These are phyloP conservation scores for Helicostylum pulchrum DNA, from an alignment of 192 early-diverging fungal genomes.

Conservation along the genomic window DNA sequence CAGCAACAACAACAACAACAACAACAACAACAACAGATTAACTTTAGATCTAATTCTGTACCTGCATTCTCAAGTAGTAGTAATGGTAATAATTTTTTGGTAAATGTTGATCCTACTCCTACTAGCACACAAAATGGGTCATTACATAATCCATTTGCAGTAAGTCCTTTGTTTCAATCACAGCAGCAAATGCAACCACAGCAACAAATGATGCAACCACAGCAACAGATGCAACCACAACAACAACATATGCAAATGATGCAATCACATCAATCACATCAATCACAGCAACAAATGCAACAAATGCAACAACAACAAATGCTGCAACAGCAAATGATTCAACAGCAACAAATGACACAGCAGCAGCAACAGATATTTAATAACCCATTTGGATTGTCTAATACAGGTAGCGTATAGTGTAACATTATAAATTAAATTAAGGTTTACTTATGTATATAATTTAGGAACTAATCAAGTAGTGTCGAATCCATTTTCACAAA, in stretches of 20 bases:
- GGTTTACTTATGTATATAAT: background rate
- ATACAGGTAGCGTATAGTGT: background rate
- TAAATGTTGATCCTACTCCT: constrained; percentile 2
- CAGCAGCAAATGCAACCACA: constrained; percentile 29
- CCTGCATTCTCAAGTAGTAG: background rate
- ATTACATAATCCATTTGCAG: constrained; percentile 13
- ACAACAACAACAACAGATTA: constrained; percentile 10
- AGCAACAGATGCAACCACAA: constrained; percentile 31
- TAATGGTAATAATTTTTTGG: constrained; percentile 7
- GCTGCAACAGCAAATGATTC: background rate
- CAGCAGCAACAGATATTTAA: too few relatives aligned
- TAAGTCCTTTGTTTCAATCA: background rate
- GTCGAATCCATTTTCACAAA: background rate
- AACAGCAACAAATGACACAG: background rate
- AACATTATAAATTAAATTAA: background rate
- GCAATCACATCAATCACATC: constrained; percentile 21
- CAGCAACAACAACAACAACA: constrained; percentile 4
- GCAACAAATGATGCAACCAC: constrained; percentile 35
- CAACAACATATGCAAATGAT: constrained; percentile 32
- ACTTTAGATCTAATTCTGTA: background rate
- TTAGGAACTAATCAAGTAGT: background rate
- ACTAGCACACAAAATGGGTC: background rate
- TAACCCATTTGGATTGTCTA: too few relatives aligned
- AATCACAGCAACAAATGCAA: constrained; percentile 19
- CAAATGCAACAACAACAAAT: constrained; percentile 13